phyloP scores from a whole-genome alignment of 1,284 basidiomycete genomes.

The Tilletia horrida region DNA sequence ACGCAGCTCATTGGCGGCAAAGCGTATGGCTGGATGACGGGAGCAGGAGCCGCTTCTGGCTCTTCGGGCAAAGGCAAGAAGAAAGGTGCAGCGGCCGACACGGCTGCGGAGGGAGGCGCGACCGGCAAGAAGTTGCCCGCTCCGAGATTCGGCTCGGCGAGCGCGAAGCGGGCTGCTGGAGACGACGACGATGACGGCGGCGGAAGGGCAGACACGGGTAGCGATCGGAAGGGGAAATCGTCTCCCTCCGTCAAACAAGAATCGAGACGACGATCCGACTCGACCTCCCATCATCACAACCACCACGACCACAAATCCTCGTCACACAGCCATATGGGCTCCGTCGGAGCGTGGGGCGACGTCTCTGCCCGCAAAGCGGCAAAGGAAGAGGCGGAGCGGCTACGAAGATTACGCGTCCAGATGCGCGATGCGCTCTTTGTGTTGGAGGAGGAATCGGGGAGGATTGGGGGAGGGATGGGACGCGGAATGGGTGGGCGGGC shows the following conservation, averaged over 20 bases:
- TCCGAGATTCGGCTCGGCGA: conserved; percentile 30
- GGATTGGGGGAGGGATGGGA: conserved; percentile 25
- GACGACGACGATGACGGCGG: conserved; percentile 22
- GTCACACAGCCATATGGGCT: background rate
- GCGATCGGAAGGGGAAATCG: conserved; percentile 16
- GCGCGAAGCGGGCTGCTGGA: conserved; percentile 26
- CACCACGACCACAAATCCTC: background rate
- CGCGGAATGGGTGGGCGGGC: conserved; percentile 29
- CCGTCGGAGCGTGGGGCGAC: conserved; percentile 49
- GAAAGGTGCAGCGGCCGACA: background rate
- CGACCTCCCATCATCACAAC: too few species aligned
- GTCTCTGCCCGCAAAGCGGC: conserved; percentile 44
- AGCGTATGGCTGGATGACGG: conserved; percentile 26
- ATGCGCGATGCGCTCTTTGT: conserved; percentile 49
- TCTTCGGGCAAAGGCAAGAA: conserved; percentile 16
- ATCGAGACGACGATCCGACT: background rate
- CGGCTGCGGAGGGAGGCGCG: background rate
- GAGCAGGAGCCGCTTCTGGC: conserved; percentile 5
- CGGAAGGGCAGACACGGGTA: background rate
- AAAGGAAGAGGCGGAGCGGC: conserved; percentile 46
- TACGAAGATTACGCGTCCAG: conserved; percentile 40
- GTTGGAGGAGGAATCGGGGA: conserved; percentile 37
- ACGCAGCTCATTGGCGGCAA: conserved; percentile 37
- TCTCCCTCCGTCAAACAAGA: background rate
- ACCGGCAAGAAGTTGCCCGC: conserved; percentile 40